Conservation (phyloP, 2,329 filamentous ascomycete species). For the Juglanconis juglandina region DNA sequence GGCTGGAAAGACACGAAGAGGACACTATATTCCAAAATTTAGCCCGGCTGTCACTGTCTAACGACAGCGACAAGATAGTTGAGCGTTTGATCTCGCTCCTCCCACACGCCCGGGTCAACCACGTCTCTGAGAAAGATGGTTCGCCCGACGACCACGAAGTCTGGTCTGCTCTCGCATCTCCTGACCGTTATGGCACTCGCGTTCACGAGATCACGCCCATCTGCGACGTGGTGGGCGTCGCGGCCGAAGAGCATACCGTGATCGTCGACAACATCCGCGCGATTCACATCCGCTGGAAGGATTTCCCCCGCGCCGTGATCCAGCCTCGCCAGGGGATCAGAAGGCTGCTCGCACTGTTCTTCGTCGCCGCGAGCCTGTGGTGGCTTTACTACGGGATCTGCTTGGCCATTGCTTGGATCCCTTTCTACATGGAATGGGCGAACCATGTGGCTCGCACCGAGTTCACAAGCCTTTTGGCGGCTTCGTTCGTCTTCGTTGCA, state of each 20-base stretch:
- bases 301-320: constrained; percentile 24
- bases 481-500: constrained; percentile 9
- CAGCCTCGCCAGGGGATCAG: constrained; percentile 7
- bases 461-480: not conserved
- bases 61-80: constrained; percentile 29
- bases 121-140: not conserved
- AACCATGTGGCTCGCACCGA: not conserved
- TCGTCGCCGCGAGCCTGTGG: constrained; percentile 19
- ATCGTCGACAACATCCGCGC: constrained; percentile 29
- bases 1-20: constrained; percentile 21
- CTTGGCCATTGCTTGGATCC: constrained; percentile 16
- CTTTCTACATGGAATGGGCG: constrained; percentile 2
- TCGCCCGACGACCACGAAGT: constrained; percentile 9
- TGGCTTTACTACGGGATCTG: constrained; percentile 18
- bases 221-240: constrained; percentile 29
- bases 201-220: constrained; percentile 31
- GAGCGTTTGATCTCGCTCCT: constrained; percentile 29
- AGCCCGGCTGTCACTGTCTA: constrained; percentile 28
- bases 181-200: constrained; percentile 26
- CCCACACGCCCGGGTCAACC: constrained; percentile 1
- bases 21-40: constrained; percentile 29
- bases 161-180: constrained; percentile 21
- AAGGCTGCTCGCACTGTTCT: constrained; percentile 13
- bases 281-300: constrained; percentile 31
- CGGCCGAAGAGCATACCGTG: constrained; percentile 27